These are phyloP conservation scores for Aspergillus viridinutans DNA, from an alignment of 2,329 filamentous ascomycete genomes.

Conservation along the genomic window DNA sequence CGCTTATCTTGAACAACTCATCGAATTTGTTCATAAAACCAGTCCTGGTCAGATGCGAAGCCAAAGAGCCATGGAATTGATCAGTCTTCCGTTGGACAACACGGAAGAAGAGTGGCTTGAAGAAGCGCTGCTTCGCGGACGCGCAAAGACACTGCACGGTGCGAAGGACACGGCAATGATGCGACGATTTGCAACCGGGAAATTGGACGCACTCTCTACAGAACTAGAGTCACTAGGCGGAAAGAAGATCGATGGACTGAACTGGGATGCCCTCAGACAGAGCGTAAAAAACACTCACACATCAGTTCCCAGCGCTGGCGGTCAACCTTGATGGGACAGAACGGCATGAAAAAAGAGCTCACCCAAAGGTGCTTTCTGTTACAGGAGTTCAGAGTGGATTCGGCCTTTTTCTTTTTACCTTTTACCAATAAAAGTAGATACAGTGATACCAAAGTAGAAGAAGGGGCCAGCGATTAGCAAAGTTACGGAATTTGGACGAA, in stretches of 20 bases:
- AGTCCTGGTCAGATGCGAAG: constrained; percentile 41
- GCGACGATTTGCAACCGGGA: constrained; percentile 66
- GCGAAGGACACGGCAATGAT: constrained; percentile 72
- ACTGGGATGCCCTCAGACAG: constrained; percentile 47
- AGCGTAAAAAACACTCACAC: constrained; percentile 28
- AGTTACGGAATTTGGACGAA: background rate
- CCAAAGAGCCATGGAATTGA: constrained; percentile 62
- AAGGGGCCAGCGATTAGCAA: background rate
- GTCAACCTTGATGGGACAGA: constrained; percentile 7
- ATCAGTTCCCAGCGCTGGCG: constrained; percentile 10
- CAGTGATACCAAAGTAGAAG: background rate
- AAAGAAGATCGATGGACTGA: constrained; percentile 47
- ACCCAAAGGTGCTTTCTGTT: background rate
- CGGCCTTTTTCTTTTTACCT: background rate
- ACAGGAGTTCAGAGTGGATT: background rate
- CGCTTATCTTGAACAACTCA: constrained; percentile 62
- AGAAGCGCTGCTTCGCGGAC: constrained; percentile 61
- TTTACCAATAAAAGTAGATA: background rate
- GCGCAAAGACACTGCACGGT: constrained; percentile 60
- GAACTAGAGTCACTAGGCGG: constrained; percentile 39
- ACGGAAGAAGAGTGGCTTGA: constrained; percentile 73
- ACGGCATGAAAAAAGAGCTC: background rate
- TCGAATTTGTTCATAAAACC: constrained; percentile 54
- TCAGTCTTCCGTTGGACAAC: constrained; percentile 66
- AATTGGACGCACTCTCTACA: constrained; percentile 30